Conservation (phyloP, 352 stramenopile genomes). For the Phytophthora sansomeana region DNA sequence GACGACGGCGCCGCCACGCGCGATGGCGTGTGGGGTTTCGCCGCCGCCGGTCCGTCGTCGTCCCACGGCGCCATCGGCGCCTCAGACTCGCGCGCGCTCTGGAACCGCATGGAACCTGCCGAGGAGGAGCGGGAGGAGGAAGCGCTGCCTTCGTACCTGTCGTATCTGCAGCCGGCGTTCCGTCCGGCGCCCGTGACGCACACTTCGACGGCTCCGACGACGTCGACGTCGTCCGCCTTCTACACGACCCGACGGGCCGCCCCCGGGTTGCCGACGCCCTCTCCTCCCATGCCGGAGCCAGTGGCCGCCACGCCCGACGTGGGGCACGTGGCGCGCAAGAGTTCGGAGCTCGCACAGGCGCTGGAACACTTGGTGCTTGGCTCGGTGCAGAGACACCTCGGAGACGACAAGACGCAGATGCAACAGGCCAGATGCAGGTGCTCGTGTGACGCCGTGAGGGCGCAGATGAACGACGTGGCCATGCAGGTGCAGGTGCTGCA, state of each 20-base stretch:
- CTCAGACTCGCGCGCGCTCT: constrained; percentile 55
- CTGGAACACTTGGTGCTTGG: constrained; percentile 62
- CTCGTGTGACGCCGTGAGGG: constrained; percentile 51
- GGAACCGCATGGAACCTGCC: constrained; percentile 67
- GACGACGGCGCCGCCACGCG: constrained; percentile 27
- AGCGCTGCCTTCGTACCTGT: constrained; percentile 74
- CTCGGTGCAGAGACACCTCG: constrained; percentile 44
- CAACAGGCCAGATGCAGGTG: constrained; percentile 29
- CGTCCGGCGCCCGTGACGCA: constrained; percentile 29
- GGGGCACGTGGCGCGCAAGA: constrained; percentile 56
- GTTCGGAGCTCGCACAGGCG: constrained; percentile 63
- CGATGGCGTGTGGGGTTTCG: constrained; percentile 42
- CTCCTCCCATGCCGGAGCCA: constrained; percentile 2
- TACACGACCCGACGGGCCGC: constrained; percentile 26
- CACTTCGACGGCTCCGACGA: no score
- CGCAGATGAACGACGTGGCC: constrained; percentile 63
- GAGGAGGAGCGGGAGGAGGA: constrained; percentile 81
- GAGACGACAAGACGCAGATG: constrained; percentile 9
- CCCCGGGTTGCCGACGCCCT: constrained; percentile 20
- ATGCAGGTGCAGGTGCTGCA: constrained; percentile 58
- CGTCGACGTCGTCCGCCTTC: constrained; percentile 1
- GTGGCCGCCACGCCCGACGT: background rate
- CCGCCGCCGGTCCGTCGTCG: constrained; percentile 8
- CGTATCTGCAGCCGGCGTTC: constrained; percentile 68
- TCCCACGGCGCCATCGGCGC: constrained; percentile 54